These are phyloP conservation scores for Eimeria praecox DNA, from an alignment of 169 alveolate genomes.

Conservation along the genomic window DNA sequence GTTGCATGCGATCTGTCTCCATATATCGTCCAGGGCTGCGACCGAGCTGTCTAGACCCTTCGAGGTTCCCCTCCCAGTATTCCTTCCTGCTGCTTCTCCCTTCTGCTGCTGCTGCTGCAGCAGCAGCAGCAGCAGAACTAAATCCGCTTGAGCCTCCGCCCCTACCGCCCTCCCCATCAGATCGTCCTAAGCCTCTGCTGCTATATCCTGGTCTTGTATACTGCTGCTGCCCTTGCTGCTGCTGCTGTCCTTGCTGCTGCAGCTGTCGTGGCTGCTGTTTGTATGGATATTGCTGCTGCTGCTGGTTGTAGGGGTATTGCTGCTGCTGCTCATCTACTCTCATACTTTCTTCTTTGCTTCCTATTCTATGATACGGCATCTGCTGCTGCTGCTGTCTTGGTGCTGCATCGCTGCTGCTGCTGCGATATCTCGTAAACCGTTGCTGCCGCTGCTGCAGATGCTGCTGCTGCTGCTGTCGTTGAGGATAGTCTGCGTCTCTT, in stretches of 20 bases:
- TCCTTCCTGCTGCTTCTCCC: background rate
- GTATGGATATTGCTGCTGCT: background rate
- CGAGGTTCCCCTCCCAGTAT: no score
- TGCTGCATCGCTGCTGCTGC: background rate
- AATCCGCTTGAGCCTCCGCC: background rate
- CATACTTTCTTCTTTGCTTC: background rate
- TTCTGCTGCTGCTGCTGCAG: slow-evolving; percentile 2
- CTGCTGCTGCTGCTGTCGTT: slow-evolving; percentile 5
- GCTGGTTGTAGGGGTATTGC: background rate
- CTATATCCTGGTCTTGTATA: no score
- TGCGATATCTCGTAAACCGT: background rate
- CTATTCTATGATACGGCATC: background rate
- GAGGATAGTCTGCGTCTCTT: background rate
- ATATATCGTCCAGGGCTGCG: no score
- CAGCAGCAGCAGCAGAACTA: slow-evolving; percentile 8
- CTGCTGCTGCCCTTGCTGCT: background rate
- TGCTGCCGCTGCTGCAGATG: slow-evolving; percentile 6
- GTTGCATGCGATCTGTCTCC: no score
- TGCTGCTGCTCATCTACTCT: background rate
- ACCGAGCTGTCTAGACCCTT: no score
- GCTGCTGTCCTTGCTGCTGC: slow-evolving; percentile 9
- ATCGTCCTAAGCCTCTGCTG: no score
- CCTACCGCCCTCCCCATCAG: background rate
- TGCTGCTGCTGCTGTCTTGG: slow-evolving; percentile 28
- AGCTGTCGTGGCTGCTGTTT: background rate